phyloP scores from a whole-genome alignment of 73 alveolate species.

The Paraurostyla sp. region DNA sequence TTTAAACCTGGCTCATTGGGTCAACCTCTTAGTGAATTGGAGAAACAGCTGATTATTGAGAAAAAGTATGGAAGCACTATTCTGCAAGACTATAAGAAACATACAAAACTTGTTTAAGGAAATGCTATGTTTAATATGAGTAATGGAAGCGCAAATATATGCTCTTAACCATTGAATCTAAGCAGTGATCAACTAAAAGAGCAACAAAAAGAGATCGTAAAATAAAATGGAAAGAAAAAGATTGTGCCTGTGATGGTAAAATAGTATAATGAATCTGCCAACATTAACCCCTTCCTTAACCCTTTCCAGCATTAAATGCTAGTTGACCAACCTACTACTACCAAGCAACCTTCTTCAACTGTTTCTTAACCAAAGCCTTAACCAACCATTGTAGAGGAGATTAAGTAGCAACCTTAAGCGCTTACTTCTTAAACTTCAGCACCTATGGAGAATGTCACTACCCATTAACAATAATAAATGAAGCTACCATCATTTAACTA shows the following conservation, averaged over 20 bases:
- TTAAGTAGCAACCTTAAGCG: too few species aligned
- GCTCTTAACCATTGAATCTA: neutral
- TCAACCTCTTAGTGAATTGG: conserved; percentile 60
- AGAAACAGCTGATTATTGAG: conserved; percentile 55
- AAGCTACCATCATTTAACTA: too few species aligned
- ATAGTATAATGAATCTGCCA: conserved; percentile 12
- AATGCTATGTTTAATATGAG: neutral
- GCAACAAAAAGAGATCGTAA: neutral
- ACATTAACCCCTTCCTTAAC: conserved; percentile 33
- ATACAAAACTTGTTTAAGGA: neutral
- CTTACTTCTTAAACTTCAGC: too few species aligned
- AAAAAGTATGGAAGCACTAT: conserved; percentile 62
- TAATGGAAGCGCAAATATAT: neutral
- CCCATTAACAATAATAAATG: too few species aligned
- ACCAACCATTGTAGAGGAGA: too few species aligned
- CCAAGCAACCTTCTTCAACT: too few species aligned
- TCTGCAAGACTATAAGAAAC: conserved; percentile 58
- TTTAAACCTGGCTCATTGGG: conserved; percentile 68
- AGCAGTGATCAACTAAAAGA: neutral
- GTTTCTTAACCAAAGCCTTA: conserved; percentile 6
- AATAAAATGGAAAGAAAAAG: conserved; percentile 35
- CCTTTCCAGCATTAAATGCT: conserved; percentile 47
- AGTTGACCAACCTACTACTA: conserved; percentile 24
- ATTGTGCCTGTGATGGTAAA: conserved; percentile 27
- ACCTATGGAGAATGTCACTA: too few species aligned